Evolutionary conservation across 2,329 filamentous ascomycete species (phyloP).

Genomic region (Aquanectria penicillioides): DNA sequence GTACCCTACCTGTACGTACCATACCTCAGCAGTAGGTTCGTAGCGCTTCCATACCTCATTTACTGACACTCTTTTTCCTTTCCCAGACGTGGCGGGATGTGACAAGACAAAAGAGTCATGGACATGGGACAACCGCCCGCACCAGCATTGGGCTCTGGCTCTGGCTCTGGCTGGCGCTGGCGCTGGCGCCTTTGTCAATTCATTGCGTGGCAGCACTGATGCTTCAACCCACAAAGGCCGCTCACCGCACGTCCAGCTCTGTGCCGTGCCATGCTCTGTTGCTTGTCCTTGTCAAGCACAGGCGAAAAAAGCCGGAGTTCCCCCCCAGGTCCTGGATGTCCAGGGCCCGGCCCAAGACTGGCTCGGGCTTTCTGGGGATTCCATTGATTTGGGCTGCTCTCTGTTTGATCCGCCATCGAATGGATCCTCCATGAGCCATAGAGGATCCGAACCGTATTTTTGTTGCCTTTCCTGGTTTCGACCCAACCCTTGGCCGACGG

Average conservation of each 20-base stretch:
- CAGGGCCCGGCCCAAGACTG: too few species aligned
- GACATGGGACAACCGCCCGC: constrained; percentile 7
- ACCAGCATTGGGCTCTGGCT: background rate
- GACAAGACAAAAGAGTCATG: constrained; percentile 13
- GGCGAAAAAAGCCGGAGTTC: background rate
- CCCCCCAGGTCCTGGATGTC: too few species aligned
- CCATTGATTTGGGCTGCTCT: background rate
- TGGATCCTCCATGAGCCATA: background rate
- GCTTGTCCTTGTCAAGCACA: constrained; percentile 10
- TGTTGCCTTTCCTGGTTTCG: constrained; percentile 8
- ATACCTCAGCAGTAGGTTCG: too few species aligned
- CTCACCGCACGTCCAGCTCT: constrained; percentile 8
- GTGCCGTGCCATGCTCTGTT: background rate
- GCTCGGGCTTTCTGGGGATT: constrained; percentile 5
- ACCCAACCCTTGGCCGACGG: constrained; percentile 11
- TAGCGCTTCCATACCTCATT: too few species aligned
- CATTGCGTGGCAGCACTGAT: constrained; percentile 1
- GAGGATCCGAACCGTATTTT: background rate
- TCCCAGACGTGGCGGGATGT: background rate
- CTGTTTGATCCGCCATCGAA: background rate
- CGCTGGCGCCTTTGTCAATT: too few species aligned
- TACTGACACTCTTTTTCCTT: too few species aligned
- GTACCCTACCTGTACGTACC: too few species aligned
- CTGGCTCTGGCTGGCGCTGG: too few species aligned
- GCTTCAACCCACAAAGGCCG: background rate